Base-by-base conservation (phyloP, 2,329 filamentous ascomycete genomes). In the Fusarium circinatum region DNA sequence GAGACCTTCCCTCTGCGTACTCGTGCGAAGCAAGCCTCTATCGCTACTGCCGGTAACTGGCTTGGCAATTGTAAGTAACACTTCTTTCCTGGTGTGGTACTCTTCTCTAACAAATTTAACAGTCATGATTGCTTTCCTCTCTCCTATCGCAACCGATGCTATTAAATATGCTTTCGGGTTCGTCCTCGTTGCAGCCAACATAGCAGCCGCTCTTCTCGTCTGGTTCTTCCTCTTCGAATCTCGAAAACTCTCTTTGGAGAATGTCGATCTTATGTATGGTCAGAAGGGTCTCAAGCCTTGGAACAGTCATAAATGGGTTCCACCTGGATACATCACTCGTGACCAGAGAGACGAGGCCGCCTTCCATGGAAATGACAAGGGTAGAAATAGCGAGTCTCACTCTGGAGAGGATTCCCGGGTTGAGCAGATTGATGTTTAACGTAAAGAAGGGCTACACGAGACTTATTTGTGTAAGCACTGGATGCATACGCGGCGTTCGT, bases 171-270 rank as follows among this genome's bases (percentile, higher is more conserved):
- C 84, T 0, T 92, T 89, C 75, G 91, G 91, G 11, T 92, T 91
- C 75, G 88, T 93, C 54, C 92, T 93, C 77, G 89, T 88, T 0
- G 89, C 84, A 7, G 91, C 89, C 78, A 90, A 91, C 75, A 82
- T 92, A 55, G 82, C 85, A 3, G 90, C 87, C 5, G 86, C 89
- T 4, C 75, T 88, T 1, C 80, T 92, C 26, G 89, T 93, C 32
- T 93, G 89, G 84, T 91, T 93, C 84, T 92, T 92, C 81, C 86
- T 93, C 62, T 91, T 89, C 80, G 91, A 94, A 79, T 90, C 87
- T 22, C 87, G 89, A 69, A 88, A 86, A 45, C 86, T 92, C 15
- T 90, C 89, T 18, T 85, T 94, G n/a, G 92, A 94, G 82, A 90
- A 93, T 75, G 89, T 94, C 65, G 91, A 94, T 80, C 87, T 89